phyloP scores from a whole-genome alignment of 129 eudicot genomes.

The Heracleum sosnowskyi region DNA sequence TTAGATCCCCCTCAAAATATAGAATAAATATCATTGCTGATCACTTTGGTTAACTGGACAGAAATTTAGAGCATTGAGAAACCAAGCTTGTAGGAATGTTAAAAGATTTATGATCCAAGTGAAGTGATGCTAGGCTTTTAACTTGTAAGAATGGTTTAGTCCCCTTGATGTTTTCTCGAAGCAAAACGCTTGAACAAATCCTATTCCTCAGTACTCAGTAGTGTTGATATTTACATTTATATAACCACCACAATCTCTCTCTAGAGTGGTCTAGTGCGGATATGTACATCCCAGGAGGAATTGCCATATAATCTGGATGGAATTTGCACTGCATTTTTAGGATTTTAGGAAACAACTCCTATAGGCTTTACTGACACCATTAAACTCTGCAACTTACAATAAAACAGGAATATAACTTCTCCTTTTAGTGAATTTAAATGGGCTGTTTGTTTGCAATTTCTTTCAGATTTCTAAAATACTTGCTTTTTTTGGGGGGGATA shows the following conservation, averaged over 20 bases:
- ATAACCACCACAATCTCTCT: background rate
- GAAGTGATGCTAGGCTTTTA: no score
- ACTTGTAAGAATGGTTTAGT: no score
- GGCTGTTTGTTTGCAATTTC: background rate
- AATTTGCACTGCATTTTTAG: background rate
- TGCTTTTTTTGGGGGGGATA: background rate
- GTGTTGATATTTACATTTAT: background rate
- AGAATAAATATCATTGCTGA: no score
- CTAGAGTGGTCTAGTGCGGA: background rate
- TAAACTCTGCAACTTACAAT: background rate
- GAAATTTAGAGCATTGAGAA: no score
- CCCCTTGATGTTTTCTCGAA: background rate
- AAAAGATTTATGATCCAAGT: background rate
- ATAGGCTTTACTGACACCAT: background rate
- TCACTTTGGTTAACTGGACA: no score
- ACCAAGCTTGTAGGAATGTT: background rate
- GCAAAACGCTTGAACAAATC: background rate
- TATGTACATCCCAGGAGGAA: background rate
- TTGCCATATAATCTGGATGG: background rate
- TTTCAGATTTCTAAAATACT: background rate
- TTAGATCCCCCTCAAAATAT: no score
- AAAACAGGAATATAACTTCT: background rate
- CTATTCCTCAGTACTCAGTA: background rate
- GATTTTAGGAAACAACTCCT: background rate
- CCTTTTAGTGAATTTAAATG: background rate